phyloP scores from a whole-genome alignment of 2,329 filamentous ascomycete species.

The Penicillium sp. region DNA sequence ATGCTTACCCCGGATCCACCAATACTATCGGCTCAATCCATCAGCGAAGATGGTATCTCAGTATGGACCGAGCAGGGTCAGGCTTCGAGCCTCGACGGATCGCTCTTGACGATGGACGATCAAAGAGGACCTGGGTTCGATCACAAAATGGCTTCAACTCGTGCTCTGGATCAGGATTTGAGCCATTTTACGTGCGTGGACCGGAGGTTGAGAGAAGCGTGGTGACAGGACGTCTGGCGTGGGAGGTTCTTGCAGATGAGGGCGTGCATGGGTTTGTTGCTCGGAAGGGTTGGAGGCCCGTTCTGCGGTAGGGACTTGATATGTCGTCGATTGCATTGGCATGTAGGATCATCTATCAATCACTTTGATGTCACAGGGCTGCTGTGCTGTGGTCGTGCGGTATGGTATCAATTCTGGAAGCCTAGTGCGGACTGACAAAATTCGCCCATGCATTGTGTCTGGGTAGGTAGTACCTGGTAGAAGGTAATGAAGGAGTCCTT shows the following conservation, averaged over 20 bases:
- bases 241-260: conserved; percentile 58
- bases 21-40: conserved; percentile 64
- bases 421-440: no score
- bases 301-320: conserved; percentile 19
- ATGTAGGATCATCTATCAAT: background rate
- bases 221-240: conserved; percentile 56
- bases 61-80: conserved; percentile 54
- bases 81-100: conserved; percentile 45
- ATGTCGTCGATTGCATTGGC: background rate
- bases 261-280: conserved; percentile 52
- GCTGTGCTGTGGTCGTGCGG: no score
- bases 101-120: conserved; percentile 1
- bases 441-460: no score
- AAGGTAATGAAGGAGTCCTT: no score
- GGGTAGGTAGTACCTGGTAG: no score
- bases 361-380: no score
- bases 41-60: conserved; percentile 61
- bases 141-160: conserved; percentile 6
- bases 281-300: conserved; percentile 54
- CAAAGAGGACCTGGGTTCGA: conserved; percentile 26
- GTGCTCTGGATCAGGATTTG: conserved; percentile 37
- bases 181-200: conserved; percentile 57
- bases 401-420: no score
- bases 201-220: conserved; percentile 59
- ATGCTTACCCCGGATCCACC: conserved; percentile 60